These are phyloP conservation scores for Erodium texanum DNA, from an alignment of 441 rosid species.

Conservation along the genomic window DNA sequence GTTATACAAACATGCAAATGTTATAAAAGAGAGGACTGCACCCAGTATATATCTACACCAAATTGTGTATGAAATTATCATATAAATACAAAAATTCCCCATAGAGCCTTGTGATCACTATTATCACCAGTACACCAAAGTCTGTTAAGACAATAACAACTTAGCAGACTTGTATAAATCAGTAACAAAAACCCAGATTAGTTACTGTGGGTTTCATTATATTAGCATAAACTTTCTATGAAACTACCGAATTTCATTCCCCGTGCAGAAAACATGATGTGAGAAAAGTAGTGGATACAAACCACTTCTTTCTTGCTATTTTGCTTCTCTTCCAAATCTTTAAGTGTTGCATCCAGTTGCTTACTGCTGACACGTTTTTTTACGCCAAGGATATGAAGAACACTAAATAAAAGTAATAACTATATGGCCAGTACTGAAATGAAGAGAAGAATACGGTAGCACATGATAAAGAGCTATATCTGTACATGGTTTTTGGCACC, in stretches of 20 bases:
- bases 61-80: background rate
- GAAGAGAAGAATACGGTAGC: too few relatives aligned
- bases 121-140: background rate
- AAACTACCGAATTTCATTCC: background rate
- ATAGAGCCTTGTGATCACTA: background rate
- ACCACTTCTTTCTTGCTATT: conserved; percentile 86
- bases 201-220: too few relatives aligned
- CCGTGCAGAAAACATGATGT: background rate
- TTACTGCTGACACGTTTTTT: conserved; percentile 54
- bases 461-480: background rate
- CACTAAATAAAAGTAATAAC: background rate
- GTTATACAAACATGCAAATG: background rate
- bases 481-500: background rate
- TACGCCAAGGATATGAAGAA: conserved; percentile 19
- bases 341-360: conserved; percentile 33
- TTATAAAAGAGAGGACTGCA: background rate
- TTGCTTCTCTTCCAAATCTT: conserved; percentile 83
- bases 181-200: too few relatives aligned
- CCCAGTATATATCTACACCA: background rate
- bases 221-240: background rate
- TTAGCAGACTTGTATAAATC: too few relatives aligned
- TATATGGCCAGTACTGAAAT: too few relatives aligned
- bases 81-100: background rate
- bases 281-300: conserved; percentile 17
- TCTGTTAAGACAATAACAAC: background rate